Evolutionary conservation across 495 filamentous ascomycete species (phyloP), one percentile per base, ranked within the genome.

Genomic region (Neurospora africana): DNA sequence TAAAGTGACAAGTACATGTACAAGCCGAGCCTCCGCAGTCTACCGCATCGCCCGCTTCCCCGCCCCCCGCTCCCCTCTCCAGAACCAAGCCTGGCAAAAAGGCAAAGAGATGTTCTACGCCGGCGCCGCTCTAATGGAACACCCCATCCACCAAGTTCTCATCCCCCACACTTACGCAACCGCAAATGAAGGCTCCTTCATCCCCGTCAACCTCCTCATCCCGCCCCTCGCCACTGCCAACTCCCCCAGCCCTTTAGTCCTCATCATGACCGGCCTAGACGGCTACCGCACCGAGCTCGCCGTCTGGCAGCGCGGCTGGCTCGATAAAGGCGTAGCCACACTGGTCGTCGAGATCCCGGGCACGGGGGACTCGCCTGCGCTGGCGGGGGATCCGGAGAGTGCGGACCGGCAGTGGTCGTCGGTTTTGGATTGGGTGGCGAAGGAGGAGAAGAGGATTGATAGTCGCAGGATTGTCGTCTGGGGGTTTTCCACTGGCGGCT

Each of bases 231-330:
- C 76, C 5, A 70, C 75, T 1, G 4, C 68, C 0, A 73, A 78
- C 2, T 71, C 75, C 5, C 81, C 84, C 5, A 84, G 84, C 1
- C 91, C 91, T 0, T 79, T 89, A 0, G 81, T 93, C 1, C 78
- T 93, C 23, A 83, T 92, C 70, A 87, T 93, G 79, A 90, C 87
- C 0, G 91, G 91, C 0, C 83, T 93, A 2, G 91, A 93, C 75
- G 91, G 90, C 13, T 91, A 93, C 79, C 82, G 91, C 44, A 90
- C 90, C 0, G 91, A 93, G 70, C 87, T 92, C 53, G 86, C 88
- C n/a, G 73, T 89, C 53, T 89, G 89, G 76, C 87, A 85, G 69
- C 83, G 89, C 68, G 87, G 89, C 61, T 91, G 85, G 70, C 77
- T 84, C 33, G 81, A 81, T 73, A 86, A 84, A 68, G 87, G 84